Evolutionary conservation across 805 yeast species (phyloP), one percentile per base, ranked within the genome.

Genomic region (Lipomyces starkeyi): DNA sequence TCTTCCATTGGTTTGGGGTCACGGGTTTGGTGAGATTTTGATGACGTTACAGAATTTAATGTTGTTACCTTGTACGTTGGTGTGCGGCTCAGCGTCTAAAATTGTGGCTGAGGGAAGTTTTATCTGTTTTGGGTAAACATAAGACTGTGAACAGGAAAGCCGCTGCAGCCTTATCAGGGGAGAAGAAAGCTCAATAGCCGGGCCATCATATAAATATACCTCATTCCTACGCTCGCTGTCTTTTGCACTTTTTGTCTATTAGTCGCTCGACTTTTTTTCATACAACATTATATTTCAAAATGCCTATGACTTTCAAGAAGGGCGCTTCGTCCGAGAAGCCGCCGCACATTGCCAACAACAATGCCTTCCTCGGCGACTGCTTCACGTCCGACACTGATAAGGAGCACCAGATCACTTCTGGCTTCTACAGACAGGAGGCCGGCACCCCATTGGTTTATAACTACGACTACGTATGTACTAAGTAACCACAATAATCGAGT

Each of bases 361-460:
- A 88, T 78, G 84, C 92, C 7, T 88, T 86, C 82, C 82, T 88
- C 70, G 89, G 91, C 64, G 93, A 88, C 75, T 81, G 83, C 70
- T 85, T 85, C 79, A 83, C 87, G 55, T 85, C 89, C 25, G 87
- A 85, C 34, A 88, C 87, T 64, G 87, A 86, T 73, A 77, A 81
- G 61, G 91, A 85, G 61, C 78, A 87, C 76, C 86, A 86, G 77
- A 85, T 88, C 71, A 79, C 88, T 20, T 82, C 88, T 76, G 93
- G 93, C 62, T 88, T 88, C 81, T 88, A 86, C 84, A 84, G 82
- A 75, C 91, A 88, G 79, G 89, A 87, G 78, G 80, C 81, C 65
- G 92, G 92, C 67, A 87, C 85, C 77, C 85, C 89, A 60, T 83
- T 88, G 76, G 90, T 85, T n/a, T 88, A 88, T 83, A 78, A 81